Evolutionary conservation across 441 rosid species (phyloP), one percentile per base, ranked within the genome.

Genomic region (Aquilaria agallochum): DNA sequence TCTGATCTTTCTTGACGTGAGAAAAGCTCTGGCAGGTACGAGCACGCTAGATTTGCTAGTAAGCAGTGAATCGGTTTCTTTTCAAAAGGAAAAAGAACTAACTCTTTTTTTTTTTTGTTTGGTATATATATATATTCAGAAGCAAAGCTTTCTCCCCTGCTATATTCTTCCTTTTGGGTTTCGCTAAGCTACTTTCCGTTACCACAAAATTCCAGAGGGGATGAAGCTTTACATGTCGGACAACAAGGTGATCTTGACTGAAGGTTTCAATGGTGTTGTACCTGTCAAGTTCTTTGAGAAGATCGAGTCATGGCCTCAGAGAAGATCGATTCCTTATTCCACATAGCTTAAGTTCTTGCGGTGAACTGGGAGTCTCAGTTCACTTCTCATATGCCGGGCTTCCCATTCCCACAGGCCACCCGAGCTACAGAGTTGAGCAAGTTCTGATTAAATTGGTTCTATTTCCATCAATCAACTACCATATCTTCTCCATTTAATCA

Each of bases 161-260:
- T 34, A 34, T 34, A 7, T 34, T 34, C 5, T 34, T 7, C 40
- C 0, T 34, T 3, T 34, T 34, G 5, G 6, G 40, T 34, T 34
- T 34, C 2, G 15, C n/a, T 54, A 10, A 31, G 58, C 50, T 15
- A 4, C 15, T 50, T 31, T 30, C 30, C 54, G 14, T 58, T 53
- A 32, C 40, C n/a, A 1, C 44, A 53, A 70, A n/a, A 50, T 34
- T 62, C 54, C 72, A 90, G 98, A 84, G 36, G 97, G 97, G 58
- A 84, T 90, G 83, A 81, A 87, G 67, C 72, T 93, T 36, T 93
- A 88, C 77, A 70, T 93, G 50, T 88, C 98, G 3, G 97, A 93
- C 66, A 93, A 93, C 69, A 75, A 66, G 72, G 98, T 93, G 79
- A 78, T 90, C 47, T 62, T 90, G 72, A 90, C 91, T 1, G 96